Evolutionary conservation across 1,284 basidiomycete genomes (phyloP).

Genomic region (Ganoderma meredithae): DNA sequence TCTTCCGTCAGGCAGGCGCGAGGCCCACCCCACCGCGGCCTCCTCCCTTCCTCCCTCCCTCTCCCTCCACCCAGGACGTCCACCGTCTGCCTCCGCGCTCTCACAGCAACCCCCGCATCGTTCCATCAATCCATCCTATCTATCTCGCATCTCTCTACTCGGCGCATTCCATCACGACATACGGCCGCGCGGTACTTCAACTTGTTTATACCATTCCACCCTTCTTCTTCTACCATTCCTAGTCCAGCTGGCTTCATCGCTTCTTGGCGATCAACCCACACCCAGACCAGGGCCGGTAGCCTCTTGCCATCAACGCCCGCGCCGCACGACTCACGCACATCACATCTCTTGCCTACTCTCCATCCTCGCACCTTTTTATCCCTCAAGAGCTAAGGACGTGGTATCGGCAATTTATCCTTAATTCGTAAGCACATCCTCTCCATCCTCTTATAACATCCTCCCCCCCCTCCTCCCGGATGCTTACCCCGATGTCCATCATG

Average conservation of each 20-base stretch:
- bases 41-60: constrained; percentile 44
- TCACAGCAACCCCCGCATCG: constrained; percentile 22
- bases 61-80: constrained; percentile 43
- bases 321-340: constrained; percentile 35
- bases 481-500: constrained; percentile 54
- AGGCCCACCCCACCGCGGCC: constrained; percentile 52
- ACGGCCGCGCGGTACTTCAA: constrained; percentile 46
- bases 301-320: constrained; percentile 30
- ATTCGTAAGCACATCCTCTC: constrained; percentile 54
- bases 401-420: constrained; percentile 62
- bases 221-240: constrained; percentile 49
- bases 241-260: constrained; percentile 34
- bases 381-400: constrained; percentile 55
- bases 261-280: constrained; percentile 26
- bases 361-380: constrained; percentile 53
- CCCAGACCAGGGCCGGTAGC: constrained; percentile 32
- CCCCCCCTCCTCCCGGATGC: constrained; percentile 38
- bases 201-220: constrained; percentile 72
- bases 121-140: constrained; percentile 40
- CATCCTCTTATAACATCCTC: constrained; percentile 28
- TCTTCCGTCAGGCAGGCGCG: constrained; percentile 52
- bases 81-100: constrained; percentile 20
- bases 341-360: constrained; percentile 52
- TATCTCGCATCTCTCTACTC: constrained; percentile 16
- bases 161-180: constrained; percentile 53